Evolutionary conservation across 805 yeast species (phyloP), one percentile per base, ranked within the genome.

Genomic region (Ogataea methylovora): DNA sequence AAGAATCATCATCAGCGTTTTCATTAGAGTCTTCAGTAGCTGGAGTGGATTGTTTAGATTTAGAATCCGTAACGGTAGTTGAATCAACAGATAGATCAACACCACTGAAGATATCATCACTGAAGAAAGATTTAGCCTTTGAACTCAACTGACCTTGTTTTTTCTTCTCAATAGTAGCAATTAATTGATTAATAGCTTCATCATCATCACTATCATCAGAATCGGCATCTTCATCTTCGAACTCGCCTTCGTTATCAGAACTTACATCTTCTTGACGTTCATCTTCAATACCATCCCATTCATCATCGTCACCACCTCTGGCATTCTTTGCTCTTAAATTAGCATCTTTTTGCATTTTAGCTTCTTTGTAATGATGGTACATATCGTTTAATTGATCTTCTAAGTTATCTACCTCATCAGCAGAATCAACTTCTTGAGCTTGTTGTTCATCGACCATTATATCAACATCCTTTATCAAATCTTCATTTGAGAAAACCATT

Each of bases 311-410:
- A 44, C 79, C 87, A 24, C 85, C 88, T 58, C 92, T 72, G 24
- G 80, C 77, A 49, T 68, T 65, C 51, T 77, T 82, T 17, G 90
- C 87, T 45, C 73, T 69, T 47, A 67, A 69, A 32, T 73, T 79
- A 8, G 87, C 79, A 54, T 80, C 81, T 45, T 73, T 71, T 53
- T 82, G 87, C 21, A 82, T 67, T 52, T 67, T 73, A 45, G 75
- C 63, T 40, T 75, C 71, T 53, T 84, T 84, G 54, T 74, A 86
- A 26, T 71, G 65, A 33, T 66, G 62, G 52, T 88, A 88, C 95
- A 87, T 84, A 39, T 67, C 70, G 54, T 88, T 86, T 38, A 92
- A 68, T 60, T 87, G 84, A 8, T 73, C 76, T 51, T 88, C 99
- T 38, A 92, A 69, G 42, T 71, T 75, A 49, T 78, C 88, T 8